Percentiles rank a stretch among this genome's conserved stretches.
Conservation (phyloP, 352 stramenopile genomes). For the Phytopythium chamaehyphon region DNA sequence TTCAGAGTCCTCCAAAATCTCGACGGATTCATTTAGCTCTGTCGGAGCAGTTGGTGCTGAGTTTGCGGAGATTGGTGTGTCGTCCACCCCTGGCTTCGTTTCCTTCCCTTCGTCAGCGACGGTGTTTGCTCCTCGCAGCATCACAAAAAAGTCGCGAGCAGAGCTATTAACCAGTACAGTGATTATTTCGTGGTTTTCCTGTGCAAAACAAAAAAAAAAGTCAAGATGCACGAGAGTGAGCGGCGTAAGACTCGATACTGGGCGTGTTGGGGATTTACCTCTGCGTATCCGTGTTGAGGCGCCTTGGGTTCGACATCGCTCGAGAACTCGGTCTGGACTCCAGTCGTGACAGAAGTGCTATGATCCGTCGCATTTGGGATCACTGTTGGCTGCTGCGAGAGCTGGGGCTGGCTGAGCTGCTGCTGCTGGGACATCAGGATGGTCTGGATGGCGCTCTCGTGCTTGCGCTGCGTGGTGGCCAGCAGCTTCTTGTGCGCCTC, state of each 20-base stretch:
- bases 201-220: neutral
- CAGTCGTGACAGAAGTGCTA: slow-evolving; percentile 3
- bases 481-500: slow-evolving; percentile 66
- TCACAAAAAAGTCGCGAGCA: slow-evolving; percentile 22
- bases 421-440: slow-evolving; percentile 19
- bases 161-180: slow-evolving; percentile 34
- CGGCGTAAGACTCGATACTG: neutral
- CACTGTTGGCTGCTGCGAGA: slow-evolving; percentile 8
- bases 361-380: slow-evolving; percentile 11
- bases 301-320: slow-evolving; percentile 1
- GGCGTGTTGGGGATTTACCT: neutral
- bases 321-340: slow-evolving; percentile 32
- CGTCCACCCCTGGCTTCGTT: neutral
- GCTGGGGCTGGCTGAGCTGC: slow-evolving; percentile 13
- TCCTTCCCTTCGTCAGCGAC: neutral
- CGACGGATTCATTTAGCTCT: neutral
- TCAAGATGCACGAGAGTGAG: neutral
- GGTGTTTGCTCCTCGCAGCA: slow-evolving; percentile 17
- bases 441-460: slow-evolving; percentile 54
- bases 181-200: slow-evolving; percentile 40
- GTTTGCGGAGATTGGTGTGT: too few relatives aligned
- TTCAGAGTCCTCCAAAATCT: slow-evolving; percentile 1
- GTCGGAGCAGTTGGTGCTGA: neutral
- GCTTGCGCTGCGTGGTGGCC: slow-evolving; percentile 59
- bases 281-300: slow-evolving; percentile 7